phyloP scores from a whole-genome alignment of 2,329 filamentous ascomycete species.

The Sporothrix variecibatus region DNA sequence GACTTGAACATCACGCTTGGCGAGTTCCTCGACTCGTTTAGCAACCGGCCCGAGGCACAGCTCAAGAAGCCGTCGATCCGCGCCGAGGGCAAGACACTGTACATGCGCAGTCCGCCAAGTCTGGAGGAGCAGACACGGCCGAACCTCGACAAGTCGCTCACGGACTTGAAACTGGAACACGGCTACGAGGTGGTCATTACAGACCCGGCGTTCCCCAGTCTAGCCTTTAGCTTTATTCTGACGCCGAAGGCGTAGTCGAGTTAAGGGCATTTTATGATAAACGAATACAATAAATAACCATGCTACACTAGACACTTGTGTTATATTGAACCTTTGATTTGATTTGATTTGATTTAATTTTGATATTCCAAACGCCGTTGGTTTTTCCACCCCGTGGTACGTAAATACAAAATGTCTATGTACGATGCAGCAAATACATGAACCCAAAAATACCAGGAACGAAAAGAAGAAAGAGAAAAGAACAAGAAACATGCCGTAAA shows the following conservation, averaged over 20 bases:
- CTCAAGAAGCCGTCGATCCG: conserved; percentile 91
- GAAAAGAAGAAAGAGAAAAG: neutral
- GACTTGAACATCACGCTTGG: conserved; percentile 72
- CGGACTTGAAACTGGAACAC: conserved; percentile 69
- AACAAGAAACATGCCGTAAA: conserved; percentile 13
- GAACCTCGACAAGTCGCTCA: conserved; percentile 77
- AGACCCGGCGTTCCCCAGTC: conserved; percentile 82
- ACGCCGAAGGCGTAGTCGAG: conserved; percentile 44
- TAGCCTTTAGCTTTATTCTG: conserved; percentile 62
- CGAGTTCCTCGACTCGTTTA: conserved; percentile 82
- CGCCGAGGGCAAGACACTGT: conserved; percentile 77
- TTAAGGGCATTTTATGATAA: neutral
- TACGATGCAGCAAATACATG: conserved; percentile 17
- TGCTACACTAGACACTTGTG: neutral
- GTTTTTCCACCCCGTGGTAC: conserved; percentile 26
- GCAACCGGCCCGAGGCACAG: conserved; percentile 82
- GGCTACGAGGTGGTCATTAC: conserved; percentile 91
- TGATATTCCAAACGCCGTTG: conserved; percentile 29
- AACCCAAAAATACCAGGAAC: conserved; percentile 20
- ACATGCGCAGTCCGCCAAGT: conserved; percentile 81
- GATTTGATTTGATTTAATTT: conserved; percentile 12
- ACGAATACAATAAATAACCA: neutral
- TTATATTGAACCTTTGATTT: neutral
- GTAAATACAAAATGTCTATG: conserved; percentile 24
- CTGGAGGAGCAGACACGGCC: conserved; percentile 81